Percentiles rank a stretch among this genome's conserved stretches.
These are phyloP conservation scores for Sclerotinia minor DNA, from an alignment of 2,329 filamentous ascomycete genomes.

Conservation along the genomic window DNA sequence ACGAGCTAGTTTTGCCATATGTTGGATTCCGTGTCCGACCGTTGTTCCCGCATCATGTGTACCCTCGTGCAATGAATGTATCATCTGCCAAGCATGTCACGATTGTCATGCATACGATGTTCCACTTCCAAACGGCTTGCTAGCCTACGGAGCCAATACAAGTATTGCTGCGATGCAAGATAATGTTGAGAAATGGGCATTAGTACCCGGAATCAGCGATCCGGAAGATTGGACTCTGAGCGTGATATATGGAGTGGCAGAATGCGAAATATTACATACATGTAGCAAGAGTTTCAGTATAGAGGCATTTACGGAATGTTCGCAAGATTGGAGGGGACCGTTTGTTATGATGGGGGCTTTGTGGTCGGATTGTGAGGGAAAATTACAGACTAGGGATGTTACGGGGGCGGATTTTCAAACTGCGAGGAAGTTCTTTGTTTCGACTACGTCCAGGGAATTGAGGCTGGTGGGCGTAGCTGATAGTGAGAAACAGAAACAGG, in stretches of 20 bases:
- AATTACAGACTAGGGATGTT: background rate
- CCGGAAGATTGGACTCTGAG: background rate
- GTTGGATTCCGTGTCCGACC: background rate
- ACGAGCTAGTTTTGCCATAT: slow-evolving; percentile 51
- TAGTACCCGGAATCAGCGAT: background rate
- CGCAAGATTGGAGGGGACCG: background rate
- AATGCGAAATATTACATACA: background rate
- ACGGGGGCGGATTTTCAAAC: slow-evolving; percentile 7
- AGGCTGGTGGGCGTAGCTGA: background rate
- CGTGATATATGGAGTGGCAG: background rate
- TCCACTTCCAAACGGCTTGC: background rate
- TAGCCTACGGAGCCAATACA: background rate
- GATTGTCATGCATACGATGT: background rate
- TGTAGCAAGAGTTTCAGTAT: background rate
- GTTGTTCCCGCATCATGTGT: background rate
- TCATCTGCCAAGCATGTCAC: background rate
- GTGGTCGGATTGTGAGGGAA: background rate
- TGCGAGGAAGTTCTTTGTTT: background rate
- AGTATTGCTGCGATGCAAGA: background rate
- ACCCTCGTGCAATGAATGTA: background rate
- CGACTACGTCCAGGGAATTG: background rate
- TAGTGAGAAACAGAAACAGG: background rate
- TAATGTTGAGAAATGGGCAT: background rate
- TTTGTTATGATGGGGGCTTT: background rate
- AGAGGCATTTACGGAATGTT: background rate